Evolutionary conservation across 1,139 yeast species (phyloP).

Genomic region (Candida sojae): DNA sequence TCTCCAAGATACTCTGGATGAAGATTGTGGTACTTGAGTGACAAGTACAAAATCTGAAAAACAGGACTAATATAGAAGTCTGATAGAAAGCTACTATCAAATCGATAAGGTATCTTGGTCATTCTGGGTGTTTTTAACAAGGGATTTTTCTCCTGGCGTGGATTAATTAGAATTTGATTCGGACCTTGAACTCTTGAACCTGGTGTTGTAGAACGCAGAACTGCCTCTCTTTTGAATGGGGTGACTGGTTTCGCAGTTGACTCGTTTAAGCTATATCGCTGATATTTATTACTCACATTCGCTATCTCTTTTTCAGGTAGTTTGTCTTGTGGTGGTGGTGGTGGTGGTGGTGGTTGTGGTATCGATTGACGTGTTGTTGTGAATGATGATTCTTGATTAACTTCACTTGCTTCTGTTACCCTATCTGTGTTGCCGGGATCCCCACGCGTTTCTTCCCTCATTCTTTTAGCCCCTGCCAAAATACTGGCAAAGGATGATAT

Average conservation of each 20-base stretch:
- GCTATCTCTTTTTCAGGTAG: not conserved
- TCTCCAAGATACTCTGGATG: conserved; percentile 86
- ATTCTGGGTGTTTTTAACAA: conserved; percentile 38
- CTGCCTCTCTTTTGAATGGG: conserved; percentile 3
- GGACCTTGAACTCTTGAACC: conserved; percentile 19
- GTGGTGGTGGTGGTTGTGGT: conserved; percentile 3
- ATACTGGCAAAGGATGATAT: conserved; percentile 66
- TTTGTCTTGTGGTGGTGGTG: not conserved
- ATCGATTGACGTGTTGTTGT: conserved; percentile 4
- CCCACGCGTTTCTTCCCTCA: conserved; percentile 37
- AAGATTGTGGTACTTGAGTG: conserved; percentile 79
- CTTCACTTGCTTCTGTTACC: conserved; percentile 2
- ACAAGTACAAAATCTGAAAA: conserved; percentile 70
- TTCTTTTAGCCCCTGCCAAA: conserved; percentile 59
- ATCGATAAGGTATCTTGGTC: conserved; percentile 40
- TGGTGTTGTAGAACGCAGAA: conserved; percentile 7
- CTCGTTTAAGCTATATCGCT: conserved; percentile 6
- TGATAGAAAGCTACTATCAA: conserved; percentile 37
- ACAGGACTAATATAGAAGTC: conserved; percentile 71
- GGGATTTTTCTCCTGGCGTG: conserved; percentile 47
- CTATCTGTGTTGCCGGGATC: not conserved
- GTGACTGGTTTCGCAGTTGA: conserved; percentile 13
- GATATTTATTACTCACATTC: not conserved
- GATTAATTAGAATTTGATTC: conserved; percentile 30
- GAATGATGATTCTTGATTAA: conserved; percentile 3